Evolutionary conservation across 2,329 filamentous ascomycete genomes (phyloP).

Genomic region (Fusarium subtropicale): DNA sequence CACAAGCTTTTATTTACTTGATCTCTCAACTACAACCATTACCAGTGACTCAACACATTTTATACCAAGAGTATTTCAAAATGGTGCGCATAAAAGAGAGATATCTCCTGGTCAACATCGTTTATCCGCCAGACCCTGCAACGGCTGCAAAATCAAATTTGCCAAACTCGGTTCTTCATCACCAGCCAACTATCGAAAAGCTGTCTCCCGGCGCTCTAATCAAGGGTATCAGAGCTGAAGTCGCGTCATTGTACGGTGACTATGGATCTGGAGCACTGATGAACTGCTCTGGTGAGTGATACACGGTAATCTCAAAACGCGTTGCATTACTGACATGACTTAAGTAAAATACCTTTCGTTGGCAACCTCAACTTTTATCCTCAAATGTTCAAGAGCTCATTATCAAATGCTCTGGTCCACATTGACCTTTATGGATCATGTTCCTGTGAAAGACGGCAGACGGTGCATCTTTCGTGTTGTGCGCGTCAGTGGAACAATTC

Average conservation of each 20-base stretch:
- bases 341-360: conserved; percentile 91
- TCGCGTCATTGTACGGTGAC: conserved; percentile 84
- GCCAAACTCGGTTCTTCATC: conserved; percentile 76
- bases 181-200: conserved; percentile 79
- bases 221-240: conserved; percentile 75
- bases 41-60: neutral
- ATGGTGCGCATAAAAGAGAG: conserved; percentile 98
- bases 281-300: conserved; percentile 71
- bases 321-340: neutral
- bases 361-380: conserved; percentile 93
- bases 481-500: conserved; percentile 91
- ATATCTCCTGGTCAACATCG: conserved; percentile 93
- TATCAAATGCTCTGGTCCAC: conserved; percentile 92
- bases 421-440: conserved; percentile 79
- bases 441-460: conserved; percentile 70
- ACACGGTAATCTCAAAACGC: neutral
- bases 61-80: neutral
- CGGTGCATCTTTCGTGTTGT: conserved; percentile 86
- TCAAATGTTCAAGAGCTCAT: conserved; percentile 83
- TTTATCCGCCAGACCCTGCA: conserved; percentile 76
- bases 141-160: conserved; percentile 53
- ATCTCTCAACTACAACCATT: conserved; percentile 3
- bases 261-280: conserved; percentile 83
- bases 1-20: conserved; percentile 14
- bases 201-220: conserved; percentile 75